Conservation (phyloP, 2,329 filamentous ascomycete species). For the Aureobasidium pullulans region DNA sequence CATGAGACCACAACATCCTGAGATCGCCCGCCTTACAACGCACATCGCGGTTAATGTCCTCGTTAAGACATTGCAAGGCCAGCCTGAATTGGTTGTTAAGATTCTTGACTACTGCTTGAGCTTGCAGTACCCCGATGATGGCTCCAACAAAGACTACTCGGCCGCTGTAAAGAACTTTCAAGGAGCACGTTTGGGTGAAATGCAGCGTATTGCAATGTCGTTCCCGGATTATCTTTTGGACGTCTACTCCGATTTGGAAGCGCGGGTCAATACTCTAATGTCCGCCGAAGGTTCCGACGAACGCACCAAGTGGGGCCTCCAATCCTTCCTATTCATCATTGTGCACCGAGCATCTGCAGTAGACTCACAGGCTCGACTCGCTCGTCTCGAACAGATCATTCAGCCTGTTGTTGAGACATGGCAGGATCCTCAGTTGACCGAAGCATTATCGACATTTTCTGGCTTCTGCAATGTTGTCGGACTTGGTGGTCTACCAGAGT, state of each 20-base stretch:
- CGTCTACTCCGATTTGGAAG: conserved; percentile 78
- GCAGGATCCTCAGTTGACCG: conserved; percentile 62
- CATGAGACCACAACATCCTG: conserved; percentile 53
- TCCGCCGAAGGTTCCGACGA: conserved; percentile 67
- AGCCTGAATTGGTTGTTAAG: conserved; percentile 64
- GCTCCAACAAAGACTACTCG: conserved; percentile 65
- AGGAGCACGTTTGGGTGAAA: conserved; percentile 72
- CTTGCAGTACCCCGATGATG: conserved; percentile 66
- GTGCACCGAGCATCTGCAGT: conserved; percentile 75
- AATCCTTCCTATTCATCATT: conserved; percentile 88
- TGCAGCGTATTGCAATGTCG: conserved; percentile 79
- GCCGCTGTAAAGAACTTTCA: conserved; percentile 89
- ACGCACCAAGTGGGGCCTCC: conserved; percentile 76
- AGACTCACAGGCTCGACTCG: conserved; percentile 61
- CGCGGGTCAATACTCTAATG: conserved; percentile 73
- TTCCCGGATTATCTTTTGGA: conserved; percentile 85
- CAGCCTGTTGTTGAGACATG: conserved; percentile 75
- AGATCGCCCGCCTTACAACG: conserved; percentile 34
- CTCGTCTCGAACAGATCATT: conserved; percentile 68
- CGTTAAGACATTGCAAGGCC: conserved; percentile 11
- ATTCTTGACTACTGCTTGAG: conserved; percentile 87
- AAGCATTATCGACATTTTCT: conserved; percentile 63
- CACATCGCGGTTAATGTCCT: conserved; percentile 13
- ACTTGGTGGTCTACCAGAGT: conserved; percentile 72
- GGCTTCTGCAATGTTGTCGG: conserved; percentile 75